These are phyloP conservation scores for Amphibolis antarctica DNA, from an alignment of 106 monocot genomes.

Conservation along the genomic window DNA sequence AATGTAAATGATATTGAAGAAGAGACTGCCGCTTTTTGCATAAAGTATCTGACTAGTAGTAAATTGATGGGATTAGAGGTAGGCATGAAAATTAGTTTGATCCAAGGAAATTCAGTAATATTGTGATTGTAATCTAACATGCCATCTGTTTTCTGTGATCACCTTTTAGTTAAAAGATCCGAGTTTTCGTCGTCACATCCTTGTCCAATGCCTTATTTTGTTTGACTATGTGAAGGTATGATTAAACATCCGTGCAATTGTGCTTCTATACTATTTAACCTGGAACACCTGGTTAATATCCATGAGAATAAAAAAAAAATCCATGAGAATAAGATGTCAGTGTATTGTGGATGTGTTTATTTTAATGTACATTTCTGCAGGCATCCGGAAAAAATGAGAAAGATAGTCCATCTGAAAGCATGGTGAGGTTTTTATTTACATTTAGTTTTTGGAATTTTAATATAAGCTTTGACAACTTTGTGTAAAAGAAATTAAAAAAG, in stretches of 20 bases:
- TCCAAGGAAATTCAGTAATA: neutral
- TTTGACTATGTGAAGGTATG: constrained; percentile 93
- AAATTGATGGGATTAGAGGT: constrained; percentile 99
- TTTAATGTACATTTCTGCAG: constrained; percentile 16
- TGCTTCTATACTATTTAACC: neutral
- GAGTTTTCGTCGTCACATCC: constrained; percentile 92
- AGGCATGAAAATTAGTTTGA: constrained; percentile 5
- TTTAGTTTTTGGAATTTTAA: too few relatives aligned
- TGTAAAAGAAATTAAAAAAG: too few relatives aligned
- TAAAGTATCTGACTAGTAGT: constrained; percentile 96
- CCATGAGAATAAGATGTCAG: neutral
- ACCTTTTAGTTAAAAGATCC: constrained; percentile 79
- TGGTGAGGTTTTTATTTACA: constrained; percentile 32
- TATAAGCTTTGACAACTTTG: too few relatives aligned
- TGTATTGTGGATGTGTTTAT: neutral
- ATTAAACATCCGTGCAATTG: neutral
- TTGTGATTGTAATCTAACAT: neutral
- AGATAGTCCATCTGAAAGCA: constrained; percentile 80
- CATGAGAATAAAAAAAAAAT: too few relatives aligned
- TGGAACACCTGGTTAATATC: neutral
- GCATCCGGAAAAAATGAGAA: constrained; percentile 95
- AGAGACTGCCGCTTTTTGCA: constrained; percentile 79
- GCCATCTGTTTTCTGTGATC: neutral
- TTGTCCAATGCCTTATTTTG: constrained; percentile 90
- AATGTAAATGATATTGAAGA: constrained; percentile 72